These are phyloP conservation scores for Linanthus parryae DNA, from an alignment of 148 eudicot species.

Conservation along the genomic window DNA sequence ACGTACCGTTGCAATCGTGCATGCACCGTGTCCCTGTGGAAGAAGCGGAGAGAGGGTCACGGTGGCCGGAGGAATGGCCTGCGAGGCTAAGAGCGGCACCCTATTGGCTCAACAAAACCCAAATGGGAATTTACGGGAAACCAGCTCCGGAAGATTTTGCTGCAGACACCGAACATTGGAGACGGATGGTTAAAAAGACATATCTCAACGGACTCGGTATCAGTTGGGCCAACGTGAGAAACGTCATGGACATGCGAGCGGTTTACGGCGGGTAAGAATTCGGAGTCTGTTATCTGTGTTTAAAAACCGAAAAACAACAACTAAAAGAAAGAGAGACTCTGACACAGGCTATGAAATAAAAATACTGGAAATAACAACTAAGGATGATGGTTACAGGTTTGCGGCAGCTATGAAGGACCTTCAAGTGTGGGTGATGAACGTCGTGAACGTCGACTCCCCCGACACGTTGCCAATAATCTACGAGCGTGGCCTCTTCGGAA, in stretches of 20 bases:
- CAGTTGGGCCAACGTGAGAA: constrained; percentile 68
- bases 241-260: constrained; percentile 89
- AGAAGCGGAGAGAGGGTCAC: constrained; percentile 52
- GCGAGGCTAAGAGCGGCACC: constrained; percentile 46
- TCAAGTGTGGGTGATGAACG: constrained; percentile 76
- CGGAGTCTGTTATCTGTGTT: background rate
- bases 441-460: constrained; percentile 67
- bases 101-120: constrained; percentile 66
- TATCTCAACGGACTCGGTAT: constrained; percentile 62
- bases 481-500: constrained; percentile 85
- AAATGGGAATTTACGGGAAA: constrained; percentile 78
- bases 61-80: constrained; percentile 78
- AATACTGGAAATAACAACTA: background rate
- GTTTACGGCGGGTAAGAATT: constrained; percentile 79
- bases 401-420: constrained; percentile 79
- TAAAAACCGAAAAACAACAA: background rate
- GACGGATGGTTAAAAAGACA: constrained; percentile 40
- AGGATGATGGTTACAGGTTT: constrained; percentile 38
- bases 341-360: no score
- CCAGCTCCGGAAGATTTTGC: constrained; percentile 78
- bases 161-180: constrained; percentile 72
- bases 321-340: background rate
- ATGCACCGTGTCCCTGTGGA: constrained; percentile 56
- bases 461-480: constrained; percentile 85
- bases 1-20: constrained; percentile 67